Conservation (phyloP, 371 early-diverging fungal species). For the Circinella minor region DNA sequence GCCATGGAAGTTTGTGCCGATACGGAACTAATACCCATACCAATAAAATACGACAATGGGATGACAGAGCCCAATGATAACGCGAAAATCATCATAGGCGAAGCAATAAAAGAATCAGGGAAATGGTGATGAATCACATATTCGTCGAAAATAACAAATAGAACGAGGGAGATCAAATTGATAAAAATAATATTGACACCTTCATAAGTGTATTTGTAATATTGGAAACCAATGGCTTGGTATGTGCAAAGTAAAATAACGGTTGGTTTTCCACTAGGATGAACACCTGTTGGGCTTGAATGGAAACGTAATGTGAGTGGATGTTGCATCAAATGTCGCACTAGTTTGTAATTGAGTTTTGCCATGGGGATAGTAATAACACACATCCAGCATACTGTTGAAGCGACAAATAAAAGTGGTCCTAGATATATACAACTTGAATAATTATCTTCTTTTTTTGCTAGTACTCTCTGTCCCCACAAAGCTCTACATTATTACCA, state of each 20-base stretch:
- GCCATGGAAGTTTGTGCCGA: conserved; percentile 93
- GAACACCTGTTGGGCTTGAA: conserved; percentile 51
- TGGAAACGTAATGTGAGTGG: conserved; percentile 82
- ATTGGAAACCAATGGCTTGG: conserved; percentile 80
- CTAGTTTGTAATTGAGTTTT: conserved; percentile 80
- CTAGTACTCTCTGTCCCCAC: too few relatives aligned
- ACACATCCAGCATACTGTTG: conserved; percentile 82
- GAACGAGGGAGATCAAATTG: conserved; percentile 84
- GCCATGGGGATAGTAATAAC: conserved; percentile 94
- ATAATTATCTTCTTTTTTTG: too few relatives aligned
- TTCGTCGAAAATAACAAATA: conserved; percentile 81
- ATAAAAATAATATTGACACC: conserved; percentile 97
- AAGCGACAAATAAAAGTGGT: conserved; percentile 78
- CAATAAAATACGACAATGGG: conserved; percentile 95
- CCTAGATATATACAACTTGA: conserved; percentile 34
- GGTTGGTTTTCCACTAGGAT: conserved; percentile 44
- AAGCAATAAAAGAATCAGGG: conserved; percentile 62
- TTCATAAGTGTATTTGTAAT: conserved; percentile 93
- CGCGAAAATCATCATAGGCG: conserved; percentile 73
- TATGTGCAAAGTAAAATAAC: conserved; percentile 79
- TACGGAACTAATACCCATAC: conserved; percentile 95
- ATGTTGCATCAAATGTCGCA: conserved; percentile 73
- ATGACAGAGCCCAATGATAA: conserved; percentile 84
- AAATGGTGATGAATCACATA: conserved; percentile 69
- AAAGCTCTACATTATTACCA: too few relatives aligned